Percentiles rank a stretch among this genome's conserved stretches.
phyloP scores from a whole-genome alignment of 2,329 filamentous ascomycete genomes.

The Thelonectria olida region DNA sequence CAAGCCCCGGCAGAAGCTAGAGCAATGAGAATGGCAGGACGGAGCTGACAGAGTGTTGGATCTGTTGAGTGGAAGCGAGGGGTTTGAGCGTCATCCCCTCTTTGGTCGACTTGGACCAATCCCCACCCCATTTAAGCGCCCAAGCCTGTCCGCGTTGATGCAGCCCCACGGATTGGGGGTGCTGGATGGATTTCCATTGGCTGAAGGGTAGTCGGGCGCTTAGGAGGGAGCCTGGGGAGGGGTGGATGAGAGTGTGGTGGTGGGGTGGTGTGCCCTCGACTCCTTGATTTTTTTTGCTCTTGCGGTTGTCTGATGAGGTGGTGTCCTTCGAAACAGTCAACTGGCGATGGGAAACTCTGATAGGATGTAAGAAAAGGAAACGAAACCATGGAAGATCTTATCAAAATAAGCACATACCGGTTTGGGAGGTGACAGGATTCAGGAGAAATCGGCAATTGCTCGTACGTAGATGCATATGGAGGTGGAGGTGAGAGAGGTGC shows the following conservation, averaged over 20 bases:
- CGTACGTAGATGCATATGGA: not conserved
- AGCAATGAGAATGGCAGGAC: no score
- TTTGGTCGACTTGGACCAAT: constrained; percentile 23
- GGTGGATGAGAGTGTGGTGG: not conserved
- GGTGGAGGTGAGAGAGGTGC: not conserved
- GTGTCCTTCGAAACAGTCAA: not conserved
- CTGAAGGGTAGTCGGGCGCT: constrained; percentile 25
- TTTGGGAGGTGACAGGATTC: not conserved
- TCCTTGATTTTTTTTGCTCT: not conserved
- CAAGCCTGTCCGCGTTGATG: constrained; percentile 61
- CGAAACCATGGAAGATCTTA: not conserved
- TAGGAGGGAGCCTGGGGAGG: constrained; percentile 17
- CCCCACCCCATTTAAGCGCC: constrained; percentile 63
- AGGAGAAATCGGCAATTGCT: not conserved
- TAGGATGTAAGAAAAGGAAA: not conserved
- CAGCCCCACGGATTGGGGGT: constrained; percentile 52
- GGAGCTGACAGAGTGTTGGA: constrained; percentile 21
- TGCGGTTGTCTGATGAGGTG: not conserved
- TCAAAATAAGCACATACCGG: not conserved
- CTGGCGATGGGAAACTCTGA: not conserved
- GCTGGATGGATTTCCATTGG: constrained; percentile 30
- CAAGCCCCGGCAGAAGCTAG: constrained; percentile 23
- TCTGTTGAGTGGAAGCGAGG: constrained; percentile 54
- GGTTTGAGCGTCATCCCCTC: constrained; percentile 18
- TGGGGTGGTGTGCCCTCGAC: not conserved